Evolutionary conservation across 1,284 basidiomycete species (phyloP).

Genomic region (Boletus semigastroideus): DNA sequence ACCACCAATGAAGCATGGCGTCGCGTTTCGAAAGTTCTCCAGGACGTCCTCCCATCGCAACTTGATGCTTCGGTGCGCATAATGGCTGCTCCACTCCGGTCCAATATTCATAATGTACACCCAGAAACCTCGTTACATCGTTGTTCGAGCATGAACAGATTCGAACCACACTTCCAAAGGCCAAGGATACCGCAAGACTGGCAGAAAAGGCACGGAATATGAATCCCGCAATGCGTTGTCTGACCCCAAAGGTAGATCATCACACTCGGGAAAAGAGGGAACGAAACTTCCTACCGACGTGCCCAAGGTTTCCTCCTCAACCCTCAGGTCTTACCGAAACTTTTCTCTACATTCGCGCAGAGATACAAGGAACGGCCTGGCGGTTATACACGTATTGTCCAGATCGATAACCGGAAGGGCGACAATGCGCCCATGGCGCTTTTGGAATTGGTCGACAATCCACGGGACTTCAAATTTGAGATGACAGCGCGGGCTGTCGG

Average conservation of each 20-base stretch:
- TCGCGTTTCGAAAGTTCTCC: constrained; percentile 86
- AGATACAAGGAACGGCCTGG: constrained; percentile 86
- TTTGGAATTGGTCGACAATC: constrained; percentile 92
- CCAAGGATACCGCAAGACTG: constrained; percentile 86
- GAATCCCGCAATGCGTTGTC: neutral
- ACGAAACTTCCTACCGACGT: constrained; percentile 58
- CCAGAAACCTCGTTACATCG: constrained; percentile 92
- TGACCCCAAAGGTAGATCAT: constrained; percentile 64
- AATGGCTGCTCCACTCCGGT: neutral
- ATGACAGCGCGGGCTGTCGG: constrained; percentile 83
- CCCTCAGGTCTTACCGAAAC: constrained; percentile 69
- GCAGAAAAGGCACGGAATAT: constrained; percentile 80
- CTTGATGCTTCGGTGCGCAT: constrained; percentile 77
- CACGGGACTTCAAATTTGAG: constrained; percentile 84
- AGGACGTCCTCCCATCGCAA: constrained; percentile 84
- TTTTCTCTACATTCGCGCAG: constrained; percentile 78
- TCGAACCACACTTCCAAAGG: constrained; percentile 95
- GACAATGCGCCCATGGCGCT: constrained; percentile 95
- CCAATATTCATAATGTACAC: constrained; percentile 5
- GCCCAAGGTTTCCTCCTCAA: constrained; percentile 79
- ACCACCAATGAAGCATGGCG: constrained; percentile 82
- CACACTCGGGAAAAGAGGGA: constrained; percentile 83
- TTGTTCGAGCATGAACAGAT: constrained; percentile 96
- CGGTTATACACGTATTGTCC: constrained; percentile 95
- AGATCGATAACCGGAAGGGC: constrained; percentile 83